phyloP scores from a whole-genome alignment of 192 early-diverging fungal genomes.

The Bifiguratus adelaidae region DNA sequence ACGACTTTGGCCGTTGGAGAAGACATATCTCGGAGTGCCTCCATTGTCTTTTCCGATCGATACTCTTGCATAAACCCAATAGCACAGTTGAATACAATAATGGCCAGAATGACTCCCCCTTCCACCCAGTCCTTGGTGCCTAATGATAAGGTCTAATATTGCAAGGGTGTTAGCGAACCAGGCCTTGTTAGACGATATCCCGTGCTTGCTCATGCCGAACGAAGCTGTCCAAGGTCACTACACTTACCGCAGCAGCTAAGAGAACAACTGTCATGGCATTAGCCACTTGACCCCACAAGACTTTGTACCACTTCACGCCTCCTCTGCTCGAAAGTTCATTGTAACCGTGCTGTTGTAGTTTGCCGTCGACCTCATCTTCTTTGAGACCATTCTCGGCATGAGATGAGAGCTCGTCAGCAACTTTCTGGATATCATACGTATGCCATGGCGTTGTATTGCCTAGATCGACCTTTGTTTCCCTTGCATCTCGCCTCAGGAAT shows the following conservation, averaged over 20 bases:
- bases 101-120: constrained; percentile 67
- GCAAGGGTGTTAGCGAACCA: neutral
- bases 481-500: no score
- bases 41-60: constrained; percentile 90
- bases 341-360: constrained; percentile 28
- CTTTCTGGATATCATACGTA: constrained; percentile 15
- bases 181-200: neutral
- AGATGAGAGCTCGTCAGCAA: constrained; percentile 13
- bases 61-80: constrained; percentile 96
- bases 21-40: constrained; percentile 79
- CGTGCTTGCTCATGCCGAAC: neutral
- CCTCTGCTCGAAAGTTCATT: constrained; percentile 63
- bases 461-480: no score
- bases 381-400: constrained; percentile 29
- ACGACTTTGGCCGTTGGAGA: constrained; percentile 83
- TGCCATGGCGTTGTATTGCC: no score
- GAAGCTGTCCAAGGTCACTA: neutral
- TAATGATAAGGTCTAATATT: constrained; percentile 40
- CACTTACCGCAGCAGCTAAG: constrained; percentile 41
- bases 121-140: constrained; percentile 57
- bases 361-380: constrained; percentile 27
- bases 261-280: constrained; percentile 60
- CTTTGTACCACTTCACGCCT: constrained; percentile 48
- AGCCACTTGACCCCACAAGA: constrained; percentile 50
- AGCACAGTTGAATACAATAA: constrained; percentile 77